Evolutionary conservation across 805 yeast species (phyloP), one percentile per base, ranked within the genome.

Genomic region (Sugiyamaella boreocaroliniensis): DNA sequence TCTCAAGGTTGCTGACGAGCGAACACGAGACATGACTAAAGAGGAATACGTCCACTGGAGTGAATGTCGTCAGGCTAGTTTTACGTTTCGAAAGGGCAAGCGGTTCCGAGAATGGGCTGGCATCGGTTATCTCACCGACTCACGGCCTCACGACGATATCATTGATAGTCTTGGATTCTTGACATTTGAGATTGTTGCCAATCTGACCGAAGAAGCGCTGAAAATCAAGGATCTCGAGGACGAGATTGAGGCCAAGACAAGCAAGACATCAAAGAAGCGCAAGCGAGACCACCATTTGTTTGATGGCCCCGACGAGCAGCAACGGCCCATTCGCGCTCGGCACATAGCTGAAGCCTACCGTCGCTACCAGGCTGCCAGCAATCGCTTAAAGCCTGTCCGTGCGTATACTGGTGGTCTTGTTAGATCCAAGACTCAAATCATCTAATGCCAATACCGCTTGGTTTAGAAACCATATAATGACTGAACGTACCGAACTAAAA

Each of bases 21-120:
- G 99, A 56, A 93, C 99, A 0, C 80, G 76, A 58, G 79, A 85
- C 60, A 93, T 93, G 99, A 93, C 99, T 0, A 85, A 83, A 64
- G 97, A 93, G 62, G 99, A 93, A 66, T 93, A 93, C 64, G 99
- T 90, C 15, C 99, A 93, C 67, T 93, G 98, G 97, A 87, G 96
- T 11, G 99, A 93, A 64, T 93, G 99, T 70, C 80, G 99, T 56
- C 99, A 93, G 68, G 98, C 98, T 1, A 84, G 95, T 54, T 93
- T 93, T 67, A 93, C 99, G 0, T 93, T 89, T 63, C 78, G 97
- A 60, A 93, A 93, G 67, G 86, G 86, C n/a, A 89, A 89, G 66
- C 74, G 97, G 63, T 93, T 93, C 66, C 79, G 92, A 64, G 99
- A 93, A 62, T 93, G 99, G 99, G 92, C 96, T 15, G 95, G 93